Evolutionary conservation across 2,329 filamentous ascomycete species (phyloP).

Genomic region (Ophiosphaerella narmari): DNA sequence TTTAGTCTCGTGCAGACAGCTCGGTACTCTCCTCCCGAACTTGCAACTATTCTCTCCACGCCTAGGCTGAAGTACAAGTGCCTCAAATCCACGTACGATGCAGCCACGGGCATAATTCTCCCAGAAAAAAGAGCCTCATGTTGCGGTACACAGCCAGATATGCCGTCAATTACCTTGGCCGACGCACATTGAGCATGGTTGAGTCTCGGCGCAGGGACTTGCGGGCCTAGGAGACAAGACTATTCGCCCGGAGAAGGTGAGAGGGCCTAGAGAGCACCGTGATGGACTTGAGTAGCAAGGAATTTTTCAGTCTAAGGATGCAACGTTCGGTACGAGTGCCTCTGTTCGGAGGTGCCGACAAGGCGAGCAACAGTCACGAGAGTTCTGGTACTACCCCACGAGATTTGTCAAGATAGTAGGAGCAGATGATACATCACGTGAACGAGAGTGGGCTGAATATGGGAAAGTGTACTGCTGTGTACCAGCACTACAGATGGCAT

Average conservation of each 20-base stretch:
- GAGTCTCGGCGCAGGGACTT: constrained; percentile 14
- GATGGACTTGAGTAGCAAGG: constrained; percentile 30
- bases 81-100: constrained; percentile 13
- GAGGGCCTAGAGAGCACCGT: constrained; percentile 28
- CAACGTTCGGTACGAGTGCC: constrained; percentile 12
- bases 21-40: constrained; percentile 25
- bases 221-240: constrained; percentile 12
- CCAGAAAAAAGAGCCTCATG: constrained; percentile 11
- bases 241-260: constrained; percentile 8
- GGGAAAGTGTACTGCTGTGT: too few species aligned
- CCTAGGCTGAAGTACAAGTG: constrained; percentile 17
- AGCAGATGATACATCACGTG: neutral
- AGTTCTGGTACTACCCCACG: constrained; percentile 6
- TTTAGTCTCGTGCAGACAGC: neutral
- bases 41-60: constrained; percentile 6
- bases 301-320: constrained; percentile 21
- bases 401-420: constrained; percentile 7
- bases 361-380: constrained; percentile 2
- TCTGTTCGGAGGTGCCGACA: constrained; percentile 16
- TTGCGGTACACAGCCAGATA: constrained; percentile 11
- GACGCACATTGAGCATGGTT: constrained; percentile 17
- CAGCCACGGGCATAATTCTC: constrained; percentile 3
- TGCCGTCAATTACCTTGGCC: constrained; percentile 20
- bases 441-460: neutral
- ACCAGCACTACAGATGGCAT: too few species aligned